phyloP scores from a whole-genome alignment of 352 stramenopile species.

The Blastocystis sp. region DNA sequence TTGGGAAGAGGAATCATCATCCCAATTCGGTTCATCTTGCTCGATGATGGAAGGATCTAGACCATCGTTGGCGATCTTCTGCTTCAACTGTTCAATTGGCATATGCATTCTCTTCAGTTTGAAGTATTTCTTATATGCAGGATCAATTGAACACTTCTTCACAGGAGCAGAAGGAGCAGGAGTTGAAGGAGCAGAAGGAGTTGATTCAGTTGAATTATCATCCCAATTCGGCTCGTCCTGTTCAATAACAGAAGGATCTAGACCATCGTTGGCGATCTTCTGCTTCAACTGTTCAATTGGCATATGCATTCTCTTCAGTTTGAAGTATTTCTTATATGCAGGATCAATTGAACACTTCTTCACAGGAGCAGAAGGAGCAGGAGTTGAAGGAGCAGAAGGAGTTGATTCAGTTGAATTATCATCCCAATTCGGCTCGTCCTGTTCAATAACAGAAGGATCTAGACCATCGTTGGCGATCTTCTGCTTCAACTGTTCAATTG shows the following conservation, averaged over 20 bases:
- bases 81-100: constrained; percentile 70
- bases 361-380: neutral
- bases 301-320: constrained; percentile 73
- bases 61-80: constrained; percentile 74
- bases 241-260: constrained; percentile 56
- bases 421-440: constrained; percentile 63
- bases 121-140: constrained; percentile 73
- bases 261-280: constrained; percentile 72
- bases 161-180: neutral
- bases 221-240: neutral
- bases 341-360: constrained; percentile 61
- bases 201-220: neutral
- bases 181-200: neutral
- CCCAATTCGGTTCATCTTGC: neutral
- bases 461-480: constrained; percentile 74
- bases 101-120: constrained; percentile 74
- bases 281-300: constrained; percentile 71
- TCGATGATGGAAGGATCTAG: constrained; percentile 57
- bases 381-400: neutral
- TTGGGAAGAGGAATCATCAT: neutral
- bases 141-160: constrained; percentile 60
- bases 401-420: neutral
- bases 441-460: constrained; percentile 67
- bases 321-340: constrained; percentile 73
- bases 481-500: constrained; percentile 70